phyloP scores from a whole-genome alignment of 1,284 basidiomycete genomes.

The Cryptococcus hybrid region DNA sequence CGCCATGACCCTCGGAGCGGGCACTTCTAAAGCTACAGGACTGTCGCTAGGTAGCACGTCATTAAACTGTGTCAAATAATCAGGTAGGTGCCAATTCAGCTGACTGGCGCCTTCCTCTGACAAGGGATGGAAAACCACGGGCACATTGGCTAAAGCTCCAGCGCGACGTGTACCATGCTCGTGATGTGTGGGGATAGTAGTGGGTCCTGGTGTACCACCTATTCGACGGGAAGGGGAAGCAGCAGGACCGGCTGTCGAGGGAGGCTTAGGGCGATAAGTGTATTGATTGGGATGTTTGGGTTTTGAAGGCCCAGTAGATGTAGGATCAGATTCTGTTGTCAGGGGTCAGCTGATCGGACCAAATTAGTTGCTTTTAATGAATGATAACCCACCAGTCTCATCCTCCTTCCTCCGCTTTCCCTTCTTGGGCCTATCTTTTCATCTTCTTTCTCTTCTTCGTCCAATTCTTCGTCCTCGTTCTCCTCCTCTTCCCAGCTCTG shows the following conservation, averaged over 20 bases:
- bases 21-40: constrained; percentile 74
- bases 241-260: constrained; percentile 4
- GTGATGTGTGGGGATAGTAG: constrained; percentile 30
- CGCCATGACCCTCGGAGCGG: constrained; percentile 40
- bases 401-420: constrained; percentile 45
- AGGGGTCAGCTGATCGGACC: not conserved
- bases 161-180: constrained; percentile 49
- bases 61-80: constrained; percentile 86
- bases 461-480: constrained; percentile 15
- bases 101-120: constrained; percentile 33
- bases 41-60: constrained; percentile 74
- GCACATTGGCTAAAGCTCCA: constrained; percentile 33
- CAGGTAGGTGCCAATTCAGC: constrained; percentile 81
- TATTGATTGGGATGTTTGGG: constrained; percentile 59
- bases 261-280: constrained; percentile 57
- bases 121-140: constrained; percentile 26
- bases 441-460: constrained; percentile 25
- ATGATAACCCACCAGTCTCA: constrained; percentile 28
- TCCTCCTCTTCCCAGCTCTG: constrained; percentile 8
- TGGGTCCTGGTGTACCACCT: constrained; percentile 4
- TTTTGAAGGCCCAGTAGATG: constrained; percentile 18
- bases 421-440: constrained; percentile 25
- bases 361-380: not conserved
- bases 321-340: constrained; percentile 4
- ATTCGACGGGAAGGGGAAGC: constrained; percentile 6